These are phyloP conservation scores for Leccinum disarticulatum DNA, from an alignment of 768 basidiomycete species.

Conservation along the genomic window DNA sequence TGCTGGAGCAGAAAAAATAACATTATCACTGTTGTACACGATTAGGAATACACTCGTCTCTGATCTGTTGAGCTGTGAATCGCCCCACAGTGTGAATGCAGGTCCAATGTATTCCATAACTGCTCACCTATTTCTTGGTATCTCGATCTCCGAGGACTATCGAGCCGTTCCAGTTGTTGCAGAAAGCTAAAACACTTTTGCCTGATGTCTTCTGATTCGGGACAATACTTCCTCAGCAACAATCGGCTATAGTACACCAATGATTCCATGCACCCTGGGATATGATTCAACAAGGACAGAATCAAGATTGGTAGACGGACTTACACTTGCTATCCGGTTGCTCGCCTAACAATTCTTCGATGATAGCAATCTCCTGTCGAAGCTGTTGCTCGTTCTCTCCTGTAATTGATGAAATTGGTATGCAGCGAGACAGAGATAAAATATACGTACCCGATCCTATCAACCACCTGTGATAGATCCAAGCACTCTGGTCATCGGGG, in stretches of 20 bases:
- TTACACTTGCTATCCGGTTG: slow-evolving; percentile 93
- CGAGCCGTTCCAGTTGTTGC: slow-evolving; percentile 56
- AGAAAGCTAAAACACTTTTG: slow-evolving; percentile 53
- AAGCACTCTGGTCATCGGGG: slow-evolving; percentile 93
- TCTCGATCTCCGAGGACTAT: slow-evolving; percentile 62
- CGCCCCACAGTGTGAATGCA: background rate
- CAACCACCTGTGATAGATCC: slow-evolving; percentile 99
- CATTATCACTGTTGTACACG: slow-evolving; percentile 2
- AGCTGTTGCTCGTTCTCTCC: slow-evolving; percentile 61
- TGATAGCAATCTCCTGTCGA: slow-evolving; percentile 71
- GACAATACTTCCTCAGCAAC: slow-evolving; percentile 50
- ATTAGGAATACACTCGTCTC: background rate
- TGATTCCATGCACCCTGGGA: slow-evolving; percentile 90
- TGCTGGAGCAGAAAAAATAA: background rate
- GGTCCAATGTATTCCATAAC: background rate
- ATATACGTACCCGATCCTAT: slow-evolving; percentile 65
- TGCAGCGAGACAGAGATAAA: background rate
- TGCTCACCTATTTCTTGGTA: slow-evolving; percentile 66
- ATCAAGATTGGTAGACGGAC: slow-evolving; percentile 21
- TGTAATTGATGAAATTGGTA: slow-evolving; percentile 26
- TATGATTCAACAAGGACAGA: background rate
- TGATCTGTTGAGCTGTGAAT: slow-evolving; percentile 25
- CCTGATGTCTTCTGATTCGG: slow-evolving; percentile 38
- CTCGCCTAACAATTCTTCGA: slow-evolving; percentile 81
- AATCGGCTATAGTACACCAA: slow-evolving; percentile 80